phyloP scores from a whole-genome alignment of 2,329 filamentous ascomycete genomes.

The Paecilomyces formosus region DNA sequence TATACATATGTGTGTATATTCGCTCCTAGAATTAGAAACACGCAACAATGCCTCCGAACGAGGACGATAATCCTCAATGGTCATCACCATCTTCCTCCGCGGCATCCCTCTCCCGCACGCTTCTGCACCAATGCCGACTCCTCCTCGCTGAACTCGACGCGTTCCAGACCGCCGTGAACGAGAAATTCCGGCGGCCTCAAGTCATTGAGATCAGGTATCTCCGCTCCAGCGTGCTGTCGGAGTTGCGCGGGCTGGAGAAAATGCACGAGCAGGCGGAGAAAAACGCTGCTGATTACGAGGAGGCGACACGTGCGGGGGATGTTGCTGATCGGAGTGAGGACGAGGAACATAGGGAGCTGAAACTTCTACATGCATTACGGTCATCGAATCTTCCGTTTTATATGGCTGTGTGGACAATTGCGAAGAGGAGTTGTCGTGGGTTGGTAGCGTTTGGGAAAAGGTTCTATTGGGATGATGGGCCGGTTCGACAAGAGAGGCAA shows the following conservation, averaged over 20 bases:
- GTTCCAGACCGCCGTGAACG: constrained; percentile 35
- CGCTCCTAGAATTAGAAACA: not conserved
- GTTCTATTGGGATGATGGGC: constrained; percentile 40
- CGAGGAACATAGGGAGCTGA: constrained; percentile 15
- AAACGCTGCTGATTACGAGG: constrained; percentile 4
- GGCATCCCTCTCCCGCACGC: constrained; percentile 17
- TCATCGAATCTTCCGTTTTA: constrained; percentile 62
- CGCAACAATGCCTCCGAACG: not conserved
- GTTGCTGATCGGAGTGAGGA: constrained; percentile 15
- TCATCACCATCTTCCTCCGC: not conserved
- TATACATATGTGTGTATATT: too few species aligned
- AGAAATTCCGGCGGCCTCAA: constrained; percentile 37
- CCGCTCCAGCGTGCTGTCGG: constrained; percentile 39
- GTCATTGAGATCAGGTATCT: constrained; percentile 45
- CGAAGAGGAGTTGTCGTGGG: constrained; percentile 47
- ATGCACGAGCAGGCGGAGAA: constrained; percentile 22
- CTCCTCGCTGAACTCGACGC: constrained; percentile 40
- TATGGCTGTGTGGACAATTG: constrained; percentile 55
- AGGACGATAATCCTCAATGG: not conserved
- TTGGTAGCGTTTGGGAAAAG: constrained; percentile 52
- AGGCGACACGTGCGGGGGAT: constrained; percentile 4
- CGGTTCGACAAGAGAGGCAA: not conserved
- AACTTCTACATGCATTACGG: constrained; percentile 48
- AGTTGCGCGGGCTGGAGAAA: constrained; percentile 42
- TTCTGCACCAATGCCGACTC: constrained; percentile 30